phyloP scores from a whole-genome alignment of 2,329 filamentous ascomycete genomes.

The Nemania sp. region DNA sequence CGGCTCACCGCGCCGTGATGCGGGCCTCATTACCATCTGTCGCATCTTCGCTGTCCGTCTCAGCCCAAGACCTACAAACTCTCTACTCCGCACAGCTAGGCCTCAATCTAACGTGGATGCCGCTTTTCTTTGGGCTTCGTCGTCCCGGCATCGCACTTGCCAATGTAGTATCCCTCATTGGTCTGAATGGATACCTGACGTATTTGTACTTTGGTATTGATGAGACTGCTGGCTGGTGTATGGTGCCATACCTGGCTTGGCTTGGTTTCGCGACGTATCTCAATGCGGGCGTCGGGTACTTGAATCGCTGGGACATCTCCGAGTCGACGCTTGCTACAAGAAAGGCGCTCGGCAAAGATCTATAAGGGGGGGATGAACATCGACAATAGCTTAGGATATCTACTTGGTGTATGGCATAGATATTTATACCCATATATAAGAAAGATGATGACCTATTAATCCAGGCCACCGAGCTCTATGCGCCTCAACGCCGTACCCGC shows the following conservation, averaged over 20 bases:
- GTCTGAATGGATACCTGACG: constrained; percentile 78
- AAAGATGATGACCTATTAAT: constrained; percentile 14
- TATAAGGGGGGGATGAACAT: constrained; percentile 27
- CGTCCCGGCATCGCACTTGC: constrained; percentile 78
- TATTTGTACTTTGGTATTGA: constrained; percentile 84
- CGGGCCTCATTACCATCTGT: constrained; percentile 69
- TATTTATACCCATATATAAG: constrained; percentile 23
- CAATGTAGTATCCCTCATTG: constrained; percentile 80
- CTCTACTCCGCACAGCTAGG: constrained; percentile 89
- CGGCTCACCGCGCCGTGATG: constrained; percentile 80
- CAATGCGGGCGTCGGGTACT: constrained; percentile 73
- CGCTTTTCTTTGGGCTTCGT: constrained; percentile 86
- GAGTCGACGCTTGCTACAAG: constrained; percentile 49
- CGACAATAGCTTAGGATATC: constrained; percentile 8
- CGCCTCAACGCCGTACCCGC: constrained; percentile 39
- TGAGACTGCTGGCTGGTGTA: constrained; percentile 75
- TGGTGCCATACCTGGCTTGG: constrained; percentile 89
- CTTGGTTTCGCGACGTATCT: constrained; percentile 89
- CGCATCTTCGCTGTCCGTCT: constrained; percentile 47
- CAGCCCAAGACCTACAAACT: constrained; percentile 72
- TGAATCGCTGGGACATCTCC: constrained; percentile 75
- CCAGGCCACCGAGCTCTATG: constrained; percentile 17
- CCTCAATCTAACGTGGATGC: constrained; percentile 91
- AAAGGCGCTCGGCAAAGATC: constrained; percentile 47
- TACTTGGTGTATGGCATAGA: constrained; percentile 12